Conservation (phyloP, 495 filamentous ascomycete genomes). For the Tetracladium marchalianum region DNA sequence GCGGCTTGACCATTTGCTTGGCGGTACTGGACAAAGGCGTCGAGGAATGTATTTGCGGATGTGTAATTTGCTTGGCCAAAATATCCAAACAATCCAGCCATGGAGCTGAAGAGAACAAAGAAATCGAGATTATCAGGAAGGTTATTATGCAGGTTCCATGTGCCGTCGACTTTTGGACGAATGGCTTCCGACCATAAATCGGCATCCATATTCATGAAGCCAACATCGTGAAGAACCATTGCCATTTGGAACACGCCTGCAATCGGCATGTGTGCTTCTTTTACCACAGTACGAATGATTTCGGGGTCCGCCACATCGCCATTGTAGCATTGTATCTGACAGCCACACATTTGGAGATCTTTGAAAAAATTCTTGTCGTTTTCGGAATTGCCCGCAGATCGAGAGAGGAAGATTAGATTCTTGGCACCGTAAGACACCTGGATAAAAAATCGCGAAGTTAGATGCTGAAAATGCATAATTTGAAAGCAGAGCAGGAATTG, state of each 20-base stretch:
- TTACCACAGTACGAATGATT: not conserved
- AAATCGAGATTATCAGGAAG: constrained; percentile 47
- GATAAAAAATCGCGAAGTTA: no score
- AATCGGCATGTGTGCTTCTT: constrained; percentile 16
- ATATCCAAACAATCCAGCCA: constrained; percentile 46
- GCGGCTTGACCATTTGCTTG: constrained; percentile 32
- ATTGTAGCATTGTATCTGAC: not conserved
- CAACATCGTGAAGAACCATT: constrained; percentile 31
- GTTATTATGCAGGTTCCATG: constrained; percentile 46
- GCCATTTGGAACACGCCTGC: constrained; percentile 36
- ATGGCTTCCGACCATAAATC: constrained; percentile 35
- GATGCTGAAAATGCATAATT: no score
- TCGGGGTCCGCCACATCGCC: not conserved
- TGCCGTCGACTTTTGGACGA: constrained; percentile 43
- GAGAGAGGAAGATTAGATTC: constrained; percentile 48
- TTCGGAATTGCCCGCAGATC: constrained; percentile 24
- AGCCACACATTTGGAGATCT: constrained; percentile 3
- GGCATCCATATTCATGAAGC: not conserved
- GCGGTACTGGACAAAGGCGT: constrained; percentile 37
- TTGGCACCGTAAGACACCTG: no score
- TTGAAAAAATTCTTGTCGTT: constrained; percentile 1
- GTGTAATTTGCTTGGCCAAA: constrained; percentile 52
- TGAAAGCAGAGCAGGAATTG: no score
- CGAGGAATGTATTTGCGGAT: constrained; percentile 51
- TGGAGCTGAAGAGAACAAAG: constrained; percentile 54